These are phyloP conservation scores for Neocucurbitaria cava DNA, from an alignment of 2,329 filamentous ascomycete genomes.

Conservation along the genomic window DNA sequence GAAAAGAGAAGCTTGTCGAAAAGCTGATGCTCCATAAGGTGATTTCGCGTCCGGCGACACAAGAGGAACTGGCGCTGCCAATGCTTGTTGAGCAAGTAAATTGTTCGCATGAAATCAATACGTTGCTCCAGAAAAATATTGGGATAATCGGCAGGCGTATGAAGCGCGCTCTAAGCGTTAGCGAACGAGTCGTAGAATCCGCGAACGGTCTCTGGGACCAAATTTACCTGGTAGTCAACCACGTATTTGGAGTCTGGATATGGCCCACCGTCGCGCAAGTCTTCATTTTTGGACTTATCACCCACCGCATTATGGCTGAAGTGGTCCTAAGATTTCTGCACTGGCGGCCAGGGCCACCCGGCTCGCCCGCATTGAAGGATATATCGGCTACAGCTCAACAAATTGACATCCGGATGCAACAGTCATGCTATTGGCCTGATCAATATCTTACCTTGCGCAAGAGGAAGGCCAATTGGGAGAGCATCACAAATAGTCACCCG, in stretches of 20 bases:
- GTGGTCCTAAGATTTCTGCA: slow-evolving; percentile 79
- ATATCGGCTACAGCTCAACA: slow-evolving; percentile 96
- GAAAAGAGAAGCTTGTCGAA: slow-evolving; percentile 73
- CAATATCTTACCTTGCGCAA: slow-evolving; percentile 92
- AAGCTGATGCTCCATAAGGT: slow-evolving; percentile 92
- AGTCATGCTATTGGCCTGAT: slow-evolving; percentile 99
- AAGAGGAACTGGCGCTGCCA: slow-evolving; percentile 81
- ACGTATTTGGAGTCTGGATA: slow-evolving; percentile 74
- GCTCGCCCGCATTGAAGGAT: slow-evolving; percentile 87
- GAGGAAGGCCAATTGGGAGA: slow-evolving; percentile 91
- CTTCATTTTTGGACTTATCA: slow-evolving; percentile 80
- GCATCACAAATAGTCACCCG: slow-evolving; percentile 91
- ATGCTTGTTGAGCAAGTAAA: slow-evolving; percentile 93
- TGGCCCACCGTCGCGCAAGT: slow-evolving; percentile 75
- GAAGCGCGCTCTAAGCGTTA: slow-evolving; percentile 87
- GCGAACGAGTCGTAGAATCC: slow-evolving; percentile 91
- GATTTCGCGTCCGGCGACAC: slow-evolving; percentile 74
- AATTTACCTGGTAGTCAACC: slow-evolving; percentile 71
- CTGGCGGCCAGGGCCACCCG: slow-evolving; percentile 75
- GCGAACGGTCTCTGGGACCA: slow-evolving; percentile 85
- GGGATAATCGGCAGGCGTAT: slow-evolving; percentile 81
- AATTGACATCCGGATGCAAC: slow-evolving; percentile 93
- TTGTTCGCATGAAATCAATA: slow-evolving; percentile 89
- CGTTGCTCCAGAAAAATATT: slow-evolving; percentile 86
- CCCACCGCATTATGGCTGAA: slow-evolving; percentile 82